phyloP scores from a whole-genome alignment of 2,329 filamentous ascomycete species.

The Tolypocladium inflatum region DNA sequence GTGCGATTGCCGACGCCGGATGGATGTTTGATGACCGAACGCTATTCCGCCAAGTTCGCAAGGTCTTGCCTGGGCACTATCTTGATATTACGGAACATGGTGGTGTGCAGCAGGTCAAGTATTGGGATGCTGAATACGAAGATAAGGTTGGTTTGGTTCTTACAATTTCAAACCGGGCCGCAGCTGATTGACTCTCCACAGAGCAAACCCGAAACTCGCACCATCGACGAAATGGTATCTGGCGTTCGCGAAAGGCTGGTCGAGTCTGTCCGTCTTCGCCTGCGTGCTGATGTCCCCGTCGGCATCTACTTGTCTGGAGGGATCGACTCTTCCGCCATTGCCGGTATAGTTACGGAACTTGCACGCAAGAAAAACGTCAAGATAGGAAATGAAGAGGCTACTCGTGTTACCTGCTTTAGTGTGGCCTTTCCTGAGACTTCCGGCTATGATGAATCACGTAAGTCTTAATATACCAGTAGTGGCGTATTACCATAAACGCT shows the following conservation, averaged over 20 bases:
- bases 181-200: too few species aligned
- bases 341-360: constrained; percentile 45
- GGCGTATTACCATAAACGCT: too few species aligned
- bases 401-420: constrained; percentile 30
- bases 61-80: constrained; percentile 34
- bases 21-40: constrained; percentile 36
- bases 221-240: constrained; percentile 38
- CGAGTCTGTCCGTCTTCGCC: constrained; percentile 40
- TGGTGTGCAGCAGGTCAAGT: constrained; percentile 29
- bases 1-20: constrained; percentile 29
- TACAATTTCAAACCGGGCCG: too few species aligned
- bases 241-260: constrained; percentile 38
- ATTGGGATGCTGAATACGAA: constrained; percentile 43
- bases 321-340: constrained; percentile 46
- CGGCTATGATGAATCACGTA: constrained; percentile 36
- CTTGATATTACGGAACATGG: constrained; percentile 27
- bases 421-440: constrained; percentile 39
- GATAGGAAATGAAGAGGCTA: constrained; percentile 31
- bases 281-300: constrained; percentile 48
- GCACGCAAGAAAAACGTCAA: constrained; percentile 31
- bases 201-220: constrained; percentile 27
- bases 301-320: constrained; percentile 48
- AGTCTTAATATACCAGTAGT: too few species aligned
- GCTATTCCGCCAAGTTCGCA: constrained; percentile 37
- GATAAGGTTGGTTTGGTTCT: constrained; percentile 32